phyloP scores from a whole-genome alignment of 2,329 filamentous ascomycete species.

The Penicillium olsonii region DNA sequence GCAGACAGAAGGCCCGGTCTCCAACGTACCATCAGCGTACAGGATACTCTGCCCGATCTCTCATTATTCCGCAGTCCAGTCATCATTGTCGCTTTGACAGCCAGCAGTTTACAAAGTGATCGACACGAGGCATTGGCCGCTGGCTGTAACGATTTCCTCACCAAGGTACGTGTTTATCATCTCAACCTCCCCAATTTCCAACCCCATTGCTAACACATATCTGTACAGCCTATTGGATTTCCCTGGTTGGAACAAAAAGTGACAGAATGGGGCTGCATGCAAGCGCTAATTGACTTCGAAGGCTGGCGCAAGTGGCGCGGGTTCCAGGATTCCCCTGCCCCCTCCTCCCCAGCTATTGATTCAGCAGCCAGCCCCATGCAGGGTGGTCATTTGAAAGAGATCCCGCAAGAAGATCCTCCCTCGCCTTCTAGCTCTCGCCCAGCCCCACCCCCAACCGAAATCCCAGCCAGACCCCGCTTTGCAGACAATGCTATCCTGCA shows the following conservation, averaged over 20 bases:
- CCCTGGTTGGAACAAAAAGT: conserved; percentile 97
- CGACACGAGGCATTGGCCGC: conserved; percentile 91
- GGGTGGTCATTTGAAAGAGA: conserved; percentile 17
- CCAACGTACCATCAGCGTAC: conserved; percentile 31
- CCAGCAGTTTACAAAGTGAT: conserved; percentile 91
- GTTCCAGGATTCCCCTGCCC: conserved; percentile 51
- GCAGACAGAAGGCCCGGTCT: conserved; percentile 22
- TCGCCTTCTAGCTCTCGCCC: conserved; percentile 21
- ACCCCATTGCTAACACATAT: conserved; percentile 7
- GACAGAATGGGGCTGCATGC: conserved; percentile 99
- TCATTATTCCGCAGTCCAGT: conserved; percentile 89
- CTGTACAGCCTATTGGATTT: conserved; percentile 82
- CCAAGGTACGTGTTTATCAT: conserved; percentile 68
- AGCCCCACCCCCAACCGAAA: conserved; percentile 15
- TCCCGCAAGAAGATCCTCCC: conserved; percentile 6
- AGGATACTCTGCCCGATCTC: conserved; percentile 40
- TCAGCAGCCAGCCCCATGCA: conserved; percentile 32
- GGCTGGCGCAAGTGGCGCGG: conserved; percentile 98
- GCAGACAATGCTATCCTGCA: conserved; percentile 18
- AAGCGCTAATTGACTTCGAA: conserved; percentile 96
- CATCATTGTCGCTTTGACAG: conserved; percentile 95
- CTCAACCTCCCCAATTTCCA: conserved; percentile 1
- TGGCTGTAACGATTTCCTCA: conserved; percentile 97
- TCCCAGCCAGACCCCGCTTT: conserved; percentile 6
- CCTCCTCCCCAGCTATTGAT: conserved; percentile 21